These are phyloP conservation scores for Pholiota microspora DNA, from an alignment of 768 basidiomycete species.

Conservation along the genomic window DNA sequence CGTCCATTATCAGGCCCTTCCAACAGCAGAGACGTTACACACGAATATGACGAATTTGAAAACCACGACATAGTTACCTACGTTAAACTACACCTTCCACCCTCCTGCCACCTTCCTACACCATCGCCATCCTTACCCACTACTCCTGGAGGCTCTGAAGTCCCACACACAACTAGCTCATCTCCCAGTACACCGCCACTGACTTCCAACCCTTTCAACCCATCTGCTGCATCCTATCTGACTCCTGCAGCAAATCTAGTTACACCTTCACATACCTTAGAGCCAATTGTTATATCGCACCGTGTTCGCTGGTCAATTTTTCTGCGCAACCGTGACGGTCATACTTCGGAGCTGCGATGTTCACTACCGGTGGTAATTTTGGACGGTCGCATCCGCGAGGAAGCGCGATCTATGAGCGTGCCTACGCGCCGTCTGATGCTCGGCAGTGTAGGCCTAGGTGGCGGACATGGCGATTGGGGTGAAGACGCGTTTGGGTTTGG, in stretches of 20 bases:
- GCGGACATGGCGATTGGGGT: slow-evolving; percentile 27
- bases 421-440: slow-evolving; percentile 72
- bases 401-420: slow-evolving; percentile 72
- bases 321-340: slow-evolving; percentile 85
- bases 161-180: neutral
- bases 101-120: slow-evolving; percentile 15
- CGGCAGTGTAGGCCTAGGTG: slow-evolving; percentile 30
- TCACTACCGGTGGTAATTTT: slow-evolving; percentile 88
- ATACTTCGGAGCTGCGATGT: slow-evolving; percentile 92
- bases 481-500: slow-evolving; percentile 29
- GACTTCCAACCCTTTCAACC: slow-evolving; percentile 25
- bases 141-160: neutral
- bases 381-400: slow-evolving; percentile 67
- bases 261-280: slow-evolving; percentile 71
- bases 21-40: slow-evolving; percentile 3
- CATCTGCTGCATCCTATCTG: slow-evolving; percentile 32
- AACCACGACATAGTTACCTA: slow-evolving; percentile 52
- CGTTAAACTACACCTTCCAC: slow-evolving; percentile 20
- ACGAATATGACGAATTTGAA: slow-evolving; percentile 14
- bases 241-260: slow-evolving; percentile 15
- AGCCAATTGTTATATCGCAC: slow-evolving; percentile 76
- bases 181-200: slow-evolving; percentile 32
- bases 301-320: slow-evolving; percentile 79
- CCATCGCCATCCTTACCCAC: neutral
- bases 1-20: neutral